Evolutionary conservation across 208 protist species (phyloP).

Genomic region (Vickermania spadyakhi): DNA sequence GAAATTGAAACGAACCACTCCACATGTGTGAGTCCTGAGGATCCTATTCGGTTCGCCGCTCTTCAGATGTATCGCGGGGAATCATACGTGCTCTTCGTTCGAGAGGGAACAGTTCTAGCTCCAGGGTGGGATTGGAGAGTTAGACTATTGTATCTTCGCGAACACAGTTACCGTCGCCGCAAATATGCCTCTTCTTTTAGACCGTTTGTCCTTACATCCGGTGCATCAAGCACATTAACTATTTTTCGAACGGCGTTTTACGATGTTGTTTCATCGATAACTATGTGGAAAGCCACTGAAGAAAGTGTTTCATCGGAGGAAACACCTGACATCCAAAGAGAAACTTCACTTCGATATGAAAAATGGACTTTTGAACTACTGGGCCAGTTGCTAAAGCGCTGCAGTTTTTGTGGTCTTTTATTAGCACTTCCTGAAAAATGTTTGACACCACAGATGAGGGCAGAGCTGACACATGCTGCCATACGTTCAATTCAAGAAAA

Average conservation of each 20-base stretch:
- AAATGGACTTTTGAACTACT: conserved; percentile 1
- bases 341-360: too few relatives aligned
- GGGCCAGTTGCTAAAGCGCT: background rate
- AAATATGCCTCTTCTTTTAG: too few relatives aligned
- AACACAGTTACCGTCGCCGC: background rate
- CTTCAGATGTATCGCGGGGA: conserved; percentile 49
- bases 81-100: conserved; percentile 44
- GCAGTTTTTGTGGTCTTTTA: background rate
- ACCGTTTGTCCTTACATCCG: too few relatives aligned
- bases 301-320: too few relatives aligned
- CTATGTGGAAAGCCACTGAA: too few relatives aligned
- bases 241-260: too few relatives aligned
- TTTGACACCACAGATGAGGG: too few relatives aligned
- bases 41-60: conserved; percentile 18
- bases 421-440: background rate
- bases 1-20: background rate
- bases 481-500: too few relatives aligned
- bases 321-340: too few relatives aligned
- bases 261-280: too few relatives aligned
- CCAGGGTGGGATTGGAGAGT: background rate
- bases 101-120: background rate
- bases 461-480: too few relatives aligned
- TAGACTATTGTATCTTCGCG: background rate
- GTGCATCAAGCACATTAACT: too few relatives aligned
- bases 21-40: background rate